Evolutionary conservation across 305 asterid genomes (phyloP), one percentile per base, ranked within the genome.

Genomic region (Solanum hybrid): DNA sequence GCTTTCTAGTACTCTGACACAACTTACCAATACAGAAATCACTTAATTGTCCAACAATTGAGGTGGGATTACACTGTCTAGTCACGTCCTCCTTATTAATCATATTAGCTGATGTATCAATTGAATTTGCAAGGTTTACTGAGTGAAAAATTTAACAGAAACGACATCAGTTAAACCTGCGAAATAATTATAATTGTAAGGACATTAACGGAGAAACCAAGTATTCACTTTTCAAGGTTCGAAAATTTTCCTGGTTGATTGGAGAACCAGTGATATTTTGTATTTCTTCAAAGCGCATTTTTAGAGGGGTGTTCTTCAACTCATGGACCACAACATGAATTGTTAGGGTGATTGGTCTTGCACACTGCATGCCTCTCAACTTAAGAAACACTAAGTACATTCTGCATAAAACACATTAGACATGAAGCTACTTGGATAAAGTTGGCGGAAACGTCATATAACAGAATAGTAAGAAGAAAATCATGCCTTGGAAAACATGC

Each of bases 341-440:
- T 69, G 75, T 9, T 42, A 42, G 18, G 57, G 18, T 24, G 6
- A 69, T 94, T 95, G 89, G 96, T 97, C 90, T 94, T 96, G 93
- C 98, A 95, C 22, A 94, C 96, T 89, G 98, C 96, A 89, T 94
- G 98, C 6, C 93, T 92, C 93, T 96, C 97, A 87, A 96, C 95
- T 77, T 96, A 97, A 89, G 90, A 9, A 82, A 95, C 98, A 89
- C 92, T 97, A 46, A 46, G 20, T 24, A 94, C 76, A 87, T 91
- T 90, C 98, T 95, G 94, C 78, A 74, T 12, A 88, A 24, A 77
- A 91, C 35, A 90, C 88, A 36, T 8, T n/a, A 80, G 42, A 76
- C 77, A 83, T 34, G 86, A 29, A 88, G 84, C 9, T 6, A 22
- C 11, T 78, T 11, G 57, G 51, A 11, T 78, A 36, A 78, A 74